Evolutionary conservation across 192 early-diverging fungal species (phyloP), one percentile per base, ranked within the genome.

Genomic region (Gamsiella multidivaricata): DNA sequence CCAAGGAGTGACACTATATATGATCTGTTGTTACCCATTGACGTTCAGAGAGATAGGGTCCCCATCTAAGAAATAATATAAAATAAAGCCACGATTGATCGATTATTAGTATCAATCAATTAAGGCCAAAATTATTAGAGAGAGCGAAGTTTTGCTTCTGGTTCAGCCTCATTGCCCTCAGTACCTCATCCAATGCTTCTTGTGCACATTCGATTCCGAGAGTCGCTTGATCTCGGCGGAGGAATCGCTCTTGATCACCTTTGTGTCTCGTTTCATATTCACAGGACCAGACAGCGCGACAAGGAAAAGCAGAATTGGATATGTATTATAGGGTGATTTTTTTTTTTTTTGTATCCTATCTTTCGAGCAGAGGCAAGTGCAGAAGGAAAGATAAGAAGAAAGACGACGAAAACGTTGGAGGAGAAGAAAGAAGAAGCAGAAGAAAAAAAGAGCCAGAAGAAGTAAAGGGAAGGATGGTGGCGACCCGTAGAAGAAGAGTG

Each of bases 161-260:
- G 8, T 41, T 14, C 14, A 7, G 39, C 39, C 14, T 41, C 39
- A 7, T 41, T 41, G 9, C 17, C 15, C 3, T 14, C 17, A 50
- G 49, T 68, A 69, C 74, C 74, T 63, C 59, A 52, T 69, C 74
- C 74, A 78, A 51, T 78, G 66, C 74, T 69, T 78, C 39, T 29
- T 61, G 4, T 20, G 50, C n/a, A 32, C 65, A 55, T 68, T 32
- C 22, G 74, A 50, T 2, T 57, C 59, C 1, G 46, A 37, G 11
- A 78, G 47, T 49, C 74, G 58, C 46, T 42, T 54, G 4, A 63
- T 37, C 54, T 78, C 74, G 10, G 57, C 59, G 2, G 55, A 54
- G 9, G 65, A 68, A 53, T 78, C 61, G 18, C 47, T 10, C 1
- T 33, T 5, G 32, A 65, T 64, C 17, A 65, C 20, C 22, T 34